Conservation (phyloP, 106 monocot genomes). For the Vanilla planifolia region DNA sequence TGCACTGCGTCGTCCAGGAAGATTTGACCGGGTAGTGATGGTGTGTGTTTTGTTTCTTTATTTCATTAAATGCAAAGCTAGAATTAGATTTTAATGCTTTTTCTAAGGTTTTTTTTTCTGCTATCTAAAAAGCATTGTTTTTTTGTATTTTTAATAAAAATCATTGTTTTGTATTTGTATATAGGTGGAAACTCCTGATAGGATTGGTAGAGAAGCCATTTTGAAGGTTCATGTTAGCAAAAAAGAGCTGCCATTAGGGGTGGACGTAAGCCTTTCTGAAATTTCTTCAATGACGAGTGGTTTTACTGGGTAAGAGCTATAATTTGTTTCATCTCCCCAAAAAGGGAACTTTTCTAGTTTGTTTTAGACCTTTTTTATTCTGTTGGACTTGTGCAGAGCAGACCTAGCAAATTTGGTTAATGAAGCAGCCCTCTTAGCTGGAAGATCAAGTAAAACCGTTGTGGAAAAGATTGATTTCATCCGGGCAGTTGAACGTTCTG, state of each 20-base stretch:
- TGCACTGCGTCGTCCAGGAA: slow-evolving; percentile 96
- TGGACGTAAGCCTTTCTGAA: slow-evolving; percentile 73
- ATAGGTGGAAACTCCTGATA: slow-evolving; percentile 98
- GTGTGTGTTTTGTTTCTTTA: slow-evolving; percentile 26
- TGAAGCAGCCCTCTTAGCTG: slow-evolving; percentile 96
- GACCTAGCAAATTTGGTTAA: slow-evolving; percentile 99
- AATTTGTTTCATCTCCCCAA: neutral
- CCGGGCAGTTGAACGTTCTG: slow-evolving; percentile 92
- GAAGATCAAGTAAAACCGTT: slow-evolving; percentile 71
- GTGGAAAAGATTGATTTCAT: slow-evolving; percentile 98
- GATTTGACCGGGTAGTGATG: slow-evolving; percentile 99
- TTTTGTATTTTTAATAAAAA: neutral
- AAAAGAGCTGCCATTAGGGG: slow-evolving; percentile 83
- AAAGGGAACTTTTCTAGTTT: slow-evolving; percentile 1
- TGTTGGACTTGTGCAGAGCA: slow-evolving; percentile 66
- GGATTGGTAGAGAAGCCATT: slow-evolving; percentile 87
- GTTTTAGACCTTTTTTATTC: slow-evolving; percentile 18
- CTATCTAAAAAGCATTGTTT: too few species aligned
- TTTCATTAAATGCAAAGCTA: too few species aligned
- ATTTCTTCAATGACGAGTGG: slow-evolving; percentile 98
- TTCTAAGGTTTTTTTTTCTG: too few species aligned
- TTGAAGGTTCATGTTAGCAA: slow-evolving; percentile 80
- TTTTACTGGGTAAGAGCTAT: slow-evolving; percentile 76
- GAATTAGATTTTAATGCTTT: too few species aligned
- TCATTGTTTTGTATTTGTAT: slow-evolving; percentile 2